Percentiles rank a stretch among this genome's conserved stretches.
phyloP scores from a whole-genome alignment of 805 yeast species.

The Wickerhamiella bombiphila region DNA sequence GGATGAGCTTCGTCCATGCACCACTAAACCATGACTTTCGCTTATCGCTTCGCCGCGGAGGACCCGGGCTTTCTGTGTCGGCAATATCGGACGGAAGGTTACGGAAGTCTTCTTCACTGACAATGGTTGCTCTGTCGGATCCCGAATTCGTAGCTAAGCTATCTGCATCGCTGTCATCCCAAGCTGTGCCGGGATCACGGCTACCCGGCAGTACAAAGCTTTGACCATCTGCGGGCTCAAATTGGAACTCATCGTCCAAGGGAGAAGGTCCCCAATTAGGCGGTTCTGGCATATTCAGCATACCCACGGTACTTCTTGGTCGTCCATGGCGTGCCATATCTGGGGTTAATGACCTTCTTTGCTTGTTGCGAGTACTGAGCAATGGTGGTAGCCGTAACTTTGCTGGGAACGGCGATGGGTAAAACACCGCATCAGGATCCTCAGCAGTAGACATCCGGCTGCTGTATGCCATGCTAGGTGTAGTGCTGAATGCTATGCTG shows the following conservation, averaged over 20 bases:
- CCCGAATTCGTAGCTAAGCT: too few species aligned
- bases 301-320: conserved; percentile 2
- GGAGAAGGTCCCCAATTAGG: conserved; percentile 18
- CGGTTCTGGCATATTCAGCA: conserved; percentile 8
- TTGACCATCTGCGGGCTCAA: background rate
- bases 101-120: conserved; percentile 15
- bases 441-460: too few species aligned
- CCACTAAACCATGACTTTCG: conserved; percentile 2
- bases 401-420: conserved; percentile 27
- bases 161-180: too few species aligned
- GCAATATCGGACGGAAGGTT: conserved; percentile 4
- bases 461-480: too few species aligned
- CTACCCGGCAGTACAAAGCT: background rate
- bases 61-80: conserved; percentile 5
- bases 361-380: conserved; percentile 14
- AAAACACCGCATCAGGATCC: conserved; percentile 10
- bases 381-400: conserved; percentile 24
- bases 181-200: background rate
- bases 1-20: conserved; percentile 7
- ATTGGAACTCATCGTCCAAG: conserved; percentile 8
- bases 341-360: too few species aligned
- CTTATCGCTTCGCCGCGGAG: conserved; percentile 2
- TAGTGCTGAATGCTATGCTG: too few species aligned
- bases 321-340: conserved; percentile 2
- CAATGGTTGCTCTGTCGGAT: conserved; percentile 22